Conservation (phyloP, 345 rosid species). For the Triadica sebifera region DNA sequence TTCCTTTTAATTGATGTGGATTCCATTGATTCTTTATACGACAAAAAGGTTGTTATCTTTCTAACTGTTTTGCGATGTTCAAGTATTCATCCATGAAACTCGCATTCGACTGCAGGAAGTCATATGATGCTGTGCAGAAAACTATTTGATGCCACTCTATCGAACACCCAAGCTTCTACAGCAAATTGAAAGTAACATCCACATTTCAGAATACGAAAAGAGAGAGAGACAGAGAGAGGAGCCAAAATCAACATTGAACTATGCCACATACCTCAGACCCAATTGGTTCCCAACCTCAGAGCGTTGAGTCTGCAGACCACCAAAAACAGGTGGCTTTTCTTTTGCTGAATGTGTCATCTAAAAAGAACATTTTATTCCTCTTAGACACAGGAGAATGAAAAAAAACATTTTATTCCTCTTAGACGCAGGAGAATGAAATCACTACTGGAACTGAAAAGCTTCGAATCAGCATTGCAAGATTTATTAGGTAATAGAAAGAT, state of each 20-base stretch:
- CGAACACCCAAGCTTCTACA: slow-evolving; percentile 50
- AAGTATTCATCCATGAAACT: slow-evolving; percentile 11
- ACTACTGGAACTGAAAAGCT: neutral
- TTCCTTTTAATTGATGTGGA: slow-evolving; percentile 18
- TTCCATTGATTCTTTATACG: slow-evolving; percentile 16
- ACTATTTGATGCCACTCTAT: slow-evolving; percentile 21
- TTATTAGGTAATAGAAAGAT: neutral
- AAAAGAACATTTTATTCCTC: neutral
- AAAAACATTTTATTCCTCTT: no score
- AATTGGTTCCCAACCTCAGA: slow-evolving; percentile 34
- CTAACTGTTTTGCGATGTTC: slow-evolving; percentile 6
- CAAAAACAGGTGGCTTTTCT: slow-evolving; percentile 34
- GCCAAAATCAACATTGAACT: neutral
- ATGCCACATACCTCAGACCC: slow-evolving; percentile 39
- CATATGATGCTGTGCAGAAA: neutral
- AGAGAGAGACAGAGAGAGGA: neutral
- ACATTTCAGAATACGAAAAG: neutral
- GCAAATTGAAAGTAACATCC: slow-evolving; percentile 12
- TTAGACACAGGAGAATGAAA: no score
- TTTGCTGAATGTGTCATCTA: slow-evolving; percentile 36
- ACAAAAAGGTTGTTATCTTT: slow-evolving; percentile 9
- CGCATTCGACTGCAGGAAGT: neutral
- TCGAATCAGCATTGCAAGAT: neutral
- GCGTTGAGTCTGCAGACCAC: slow-evolving; percentile 39
- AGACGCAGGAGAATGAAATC: neutral